Base-by-base conservation (phyloP, 2,329 filamentous ascomycete genomes). In the Thermoascus crustaceus region DNA sequence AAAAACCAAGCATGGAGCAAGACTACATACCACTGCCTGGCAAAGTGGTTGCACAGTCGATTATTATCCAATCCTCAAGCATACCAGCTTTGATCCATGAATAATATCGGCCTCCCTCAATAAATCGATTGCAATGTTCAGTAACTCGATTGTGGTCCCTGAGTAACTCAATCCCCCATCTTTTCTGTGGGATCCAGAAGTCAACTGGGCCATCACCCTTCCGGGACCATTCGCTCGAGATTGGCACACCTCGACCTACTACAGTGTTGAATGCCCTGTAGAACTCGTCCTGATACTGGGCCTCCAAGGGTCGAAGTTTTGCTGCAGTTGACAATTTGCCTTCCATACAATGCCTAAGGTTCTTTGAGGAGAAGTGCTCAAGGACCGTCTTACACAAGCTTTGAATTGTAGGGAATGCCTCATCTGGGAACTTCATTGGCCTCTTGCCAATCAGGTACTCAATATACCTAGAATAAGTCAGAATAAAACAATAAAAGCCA, bases 151-250 rank as follows among this genome's bases (percentile, higher is more conserved):
- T 7, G 25, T 13, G 25, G n/a, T 29, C 25, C 16, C 25, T 29
- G 6, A 29, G 11, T 13, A 29, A 13, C 25, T 29, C 25, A 13
- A 29, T 29, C 16, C 25, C 25, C 25, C 25, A 14, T 42, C 34
- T 39, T 30, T 37, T 41, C 24, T 37, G 22, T 11, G 40, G 38
- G 37, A 45, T 45, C 17, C 22, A 43, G 32, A 45, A 45, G 24
- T 43, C 42, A 20, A 45, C 35, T 30, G 33, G 23, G 8, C 33
- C 33, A 34, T 37, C 21, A 32, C 21, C 31, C 8, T 20, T 43
- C 16, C 38, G 34, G 13, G 40, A 45, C 41, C 38, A 43, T 38
- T 43, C 36, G 23, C 30, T 38, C 14, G 21, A 41, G 19, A 45
- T 39, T 9, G 33, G 38, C n/a, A 43, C 40, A 13, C 41, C 38